Evolutionary conservation across 768 basidiomycete species (phyloP).

Genomic region (Lactifluus echinatus): DNA sequence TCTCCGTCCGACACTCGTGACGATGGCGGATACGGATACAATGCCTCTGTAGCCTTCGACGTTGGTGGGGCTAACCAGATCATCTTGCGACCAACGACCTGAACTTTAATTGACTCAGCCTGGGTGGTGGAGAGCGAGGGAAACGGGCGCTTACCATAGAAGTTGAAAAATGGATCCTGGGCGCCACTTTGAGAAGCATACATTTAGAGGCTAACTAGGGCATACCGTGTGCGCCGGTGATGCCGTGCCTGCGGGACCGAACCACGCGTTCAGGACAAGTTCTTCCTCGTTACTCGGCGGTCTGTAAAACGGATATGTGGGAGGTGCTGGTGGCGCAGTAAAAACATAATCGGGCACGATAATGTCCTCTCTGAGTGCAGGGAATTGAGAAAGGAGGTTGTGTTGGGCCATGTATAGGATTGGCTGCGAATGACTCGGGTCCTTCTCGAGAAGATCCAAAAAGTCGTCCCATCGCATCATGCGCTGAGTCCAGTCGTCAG

Average conservation of each 20-base stretch:
- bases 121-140: neutral
- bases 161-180: slow-evolving; percentile 91
- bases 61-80: slow-evolving; percentile 76
- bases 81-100: slow-evolving; percentile 82
- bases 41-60: slow-evolving; percentile 41
- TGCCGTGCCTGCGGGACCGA: slow-evolving; percentile 69
- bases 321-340: slow-evolving; percentile 40
- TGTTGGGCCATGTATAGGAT: slow-evolving; percentile 87
- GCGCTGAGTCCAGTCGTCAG: slow-evolving; percentile 70
- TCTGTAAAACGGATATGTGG: slow-evolving; percentile 41
- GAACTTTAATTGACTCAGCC: slow-evolving; percentile 41
- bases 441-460: slow-evolving; percentile 36
- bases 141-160: slow-evolving; percentile 53
- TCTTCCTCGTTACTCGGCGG: slow-evolving; percentile 61
- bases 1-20: slow-evolving; percentile 6
- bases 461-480: slow-evolving; percentile 76
- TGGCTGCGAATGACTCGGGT: slow-evolving; percentile 22
- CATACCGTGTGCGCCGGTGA: slow-evolving; percentile 86
- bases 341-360: slow-evolving; percentile 86
- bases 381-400: slow-evolving; percentile 78
- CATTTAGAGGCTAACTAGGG: slow-evolving; percentile 23
- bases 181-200: slow-evolving; percentile 6
- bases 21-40: slow-evolving; percentile 48
- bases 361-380: slow-evolving; percentile 64
- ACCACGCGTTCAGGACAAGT: slow-evolving; percentile 68